phyloP scores from a whole-genome alignment of 2,329 filamentous ascomycete species.

The Exophiala bonariae region DNA sequence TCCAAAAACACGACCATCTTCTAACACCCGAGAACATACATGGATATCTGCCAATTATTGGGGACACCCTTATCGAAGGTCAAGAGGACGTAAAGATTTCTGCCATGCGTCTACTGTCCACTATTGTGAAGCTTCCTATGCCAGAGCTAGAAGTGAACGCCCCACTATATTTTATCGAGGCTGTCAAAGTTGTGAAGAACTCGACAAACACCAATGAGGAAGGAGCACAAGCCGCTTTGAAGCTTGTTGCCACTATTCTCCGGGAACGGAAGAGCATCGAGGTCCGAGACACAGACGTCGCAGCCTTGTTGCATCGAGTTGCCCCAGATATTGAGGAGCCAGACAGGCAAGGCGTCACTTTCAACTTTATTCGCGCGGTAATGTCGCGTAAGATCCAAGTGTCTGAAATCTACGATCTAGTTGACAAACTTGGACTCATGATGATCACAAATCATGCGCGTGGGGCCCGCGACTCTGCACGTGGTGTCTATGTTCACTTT shows the following conservation, averaged over 20 bases:
- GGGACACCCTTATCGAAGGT: constrained; percentile 77
- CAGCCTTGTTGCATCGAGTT: constrained; percentile 77
- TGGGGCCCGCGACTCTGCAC: constrained; percentile 80
- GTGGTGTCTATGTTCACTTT: constrained; percentile 91
- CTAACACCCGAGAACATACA: constrained; percentile 76
- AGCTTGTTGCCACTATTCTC: constrained; percentile 81
- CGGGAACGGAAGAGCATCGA: constrained; percentile 74
- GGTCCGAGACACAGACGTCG: constrained; percentile 78
- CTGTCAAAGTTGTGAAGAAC: constrained; percentile 75
- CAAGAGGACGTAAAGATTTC: constrained; percentile 94
- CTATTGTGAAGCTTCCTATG: constrained; percentile 82
- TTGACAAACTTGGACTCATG: constrained; percentile 84
- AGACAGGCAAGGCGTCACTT: constrained; percentile 86
- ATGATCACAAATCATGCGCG: constrained; percentile 97
- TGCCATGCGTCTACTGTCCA: constrained; percentile 78
- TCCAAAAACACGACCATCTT: constrained; percentile 81
- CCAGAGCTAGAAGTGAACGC: constrained; percentile 67
- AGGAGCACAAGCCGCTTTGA: constrained; percentile 81
- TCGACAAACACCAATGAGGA: constrained; percentile 79
- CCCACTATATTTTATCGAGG: constrained; percentile 80
- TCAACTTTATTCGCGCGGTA: constrained; percentile 88
- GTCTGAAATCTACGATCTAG: constrained; percentile 82
- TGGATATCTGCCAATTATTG: constrained; percentile 85
- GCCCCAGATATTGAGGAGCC: constrained; percentile 90
- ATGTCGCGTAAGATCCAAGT: constrained; percentile 84